Evolutionary conservation across 768 basidiomycete genomes (phyloP), one percentile per base, ranked within the genome.

Genomic region (Russula griseocarnosa): DNA sequence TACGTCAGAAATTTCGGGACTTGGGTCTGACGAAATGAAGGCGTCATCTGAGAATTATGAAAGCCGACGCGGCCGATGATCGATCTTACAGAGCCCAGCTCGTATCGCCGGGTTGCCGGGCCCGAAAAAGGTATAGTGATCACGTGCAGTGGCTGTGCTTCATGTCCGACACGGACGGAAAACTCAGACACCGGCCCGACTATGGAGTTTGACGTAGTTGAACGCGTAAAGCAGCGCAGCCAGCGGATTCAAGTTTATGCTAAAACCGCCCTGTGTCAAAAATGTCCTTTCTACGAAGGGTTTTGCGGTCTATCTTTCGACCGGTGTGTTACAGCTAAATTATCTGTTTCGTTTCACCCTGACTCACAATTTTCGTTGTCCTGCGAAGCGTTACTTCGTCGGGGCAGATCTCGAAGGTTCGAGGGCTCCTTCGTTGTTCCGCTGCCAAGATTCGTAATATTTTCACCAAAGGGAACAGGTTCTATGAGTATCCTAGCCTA

Each of bases 331-430:
- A 30, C 3, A 16, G 40, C 14, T 34, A 24, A 24, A 44, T 6
- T 14, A 10, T n/a, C 10, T n/a, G 28, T 34, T 30, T 30, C 11
- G 20, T 36, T 3, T 30, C 7, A 13, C 7, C 16, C n/a, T 47
- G 26, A 62, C 32, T 30, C 36, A 28, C 10, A 28, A 5, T 14
- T 16, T 30, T 14, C 26, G 8, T 34, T 20, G 22, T 22, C 40
- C 2, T 32, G 13, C 14, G 52, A 8, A 64, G 67, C 62, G 61
- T 1, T 24, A 60, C 38, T 55, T 63, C n/a, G 42, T 67, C 6
- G 68, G 68, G 16, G 58, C 28, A 6, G 68, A 69, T 38, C 58
- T 69, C 14, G 62, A 69, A 64, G 68, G 68, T 62, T 40, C 38
- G 53, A 1, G 11, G 18, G 22, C 20, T 42, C 20, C 34, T 49